Base-by-base conservation (phyloP, 768 basidiomycete genomes). In the Podaxis carcinomalis region DNA sequence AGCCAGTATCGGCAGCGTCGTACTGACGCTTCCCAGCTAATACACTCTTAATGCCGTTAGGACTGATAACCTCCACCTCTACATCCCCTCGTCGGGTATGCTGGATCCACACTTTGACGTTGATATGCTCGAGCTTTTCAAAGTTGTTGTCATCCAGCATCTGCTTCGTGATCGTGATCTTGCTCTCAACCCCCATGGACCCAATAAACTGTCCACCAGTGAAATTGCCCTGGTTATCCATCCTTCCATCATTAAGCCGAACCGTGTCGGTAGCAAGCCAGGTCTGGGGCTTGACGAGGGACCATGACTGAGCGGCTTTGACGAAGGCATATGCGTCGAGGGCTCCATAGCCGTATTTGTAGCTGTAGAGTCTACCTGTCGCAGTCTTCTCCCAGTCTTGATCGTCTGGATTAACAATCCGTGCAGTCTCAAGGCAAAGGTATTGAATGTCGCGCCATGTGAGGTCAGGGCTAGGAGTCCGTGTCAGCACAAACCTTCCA, bases 361-460 rank as follows among this genome's bases (percentile, higher is more conserved):
- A 98, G 68, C 81, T 83, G 67, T 80, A 84, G 49, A 71, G 72
- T 21, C 87, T 79, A 2, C 92, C 92, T 1, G 75, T 72, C 13
- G 90, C 84, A 0, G 88, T 98, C 56, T 69, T 77, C 69, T 96
- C 92, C 97, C 97, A 99, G 70, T 96, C 95, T 2, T 93, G 92
- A 69, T 98, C 96, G 2, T 90, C 87, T 2, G 84, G 80, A 69
- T 95, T 98, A 73, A 99, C 85, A 66, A 82, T 77, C 19, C 85
- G 80, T 2, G 91, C 90, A 1, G 85, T 89, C 61, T 81, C 80
- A 35, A 98, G 85, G 64, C 89, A 88, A 23, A 99, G 80, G 68
- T 99, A 86, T 68, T 99, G 97, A 39, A 98, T 79, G 68, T 99
- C 97, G 53, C 97, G 87, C 97, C 97, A 99, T 37, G 92, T 89